A percentile compares a stretch with the other conserved stretches of the same genome.
phyloP scores from a whole-genome alignment of 176 grass and related monocot genomes.

The Paspalum notatum region DNA sequence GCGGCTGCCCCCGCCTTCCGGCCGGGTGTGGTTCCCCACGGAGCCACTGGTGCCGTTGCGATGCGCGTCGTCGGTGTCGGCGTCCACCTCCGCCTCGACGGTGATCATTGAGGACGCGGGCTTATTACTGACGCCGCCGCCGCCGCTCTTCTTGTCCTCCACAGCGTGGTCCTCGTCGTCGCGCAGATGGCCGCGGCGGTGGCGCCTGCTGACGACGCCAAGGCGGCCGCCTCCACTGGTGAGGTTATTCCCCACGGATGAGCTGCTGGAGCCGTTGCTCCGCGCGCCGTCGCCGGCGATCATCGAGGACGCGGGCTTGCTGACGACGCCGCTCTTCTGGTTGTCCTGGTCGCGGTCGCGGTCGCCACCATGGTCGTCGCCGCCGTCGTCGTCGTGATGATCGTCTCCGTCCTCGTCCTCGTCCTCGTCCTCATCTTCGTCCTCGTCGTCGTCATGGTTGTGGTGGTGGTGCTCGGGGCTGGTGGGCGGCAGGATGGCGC shows the following conservation, averaged over 20 bases:
- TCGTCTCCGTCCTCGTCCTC: not conserved
- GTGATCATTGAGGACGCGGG: conserved; percentile 27
- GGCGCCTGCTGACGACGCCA: not conserved
- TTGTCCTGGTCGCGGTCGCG: not conserved
- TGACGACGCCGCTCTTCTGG: not conserved
- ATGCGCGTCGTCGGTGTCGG: not conserved
- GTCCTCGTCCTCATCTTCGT: not conserved
- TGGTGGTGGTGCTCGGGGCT: conserved; percentile 22
- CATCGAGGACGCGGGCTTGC: not conserved
- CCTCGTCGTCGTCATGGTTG: not conserved
- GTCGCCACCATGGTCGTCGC: not conserved
- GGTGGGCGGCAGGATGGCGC: conserved; percentile 55
- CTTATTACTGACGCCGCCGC: not conserved
- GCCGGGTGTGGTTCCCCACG: conserved; percentile 4
- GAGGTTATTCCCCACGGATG: not conserved
- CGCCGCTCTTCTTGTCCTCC: not conserved
- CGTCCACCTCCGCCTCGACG: conserved; percentile 13
- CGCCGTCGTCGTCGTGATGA: not conserved
- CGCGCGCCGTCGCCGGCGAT: not conserved
- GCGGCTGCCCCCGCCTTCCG: not conserved
- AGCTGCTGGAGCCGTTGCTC: not conserved
- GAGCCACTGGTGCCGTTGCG: conserved; percentile 6
- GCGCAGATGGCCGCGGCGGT: conserved; percentile 10
- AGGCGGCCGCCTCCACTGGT: not conserved
- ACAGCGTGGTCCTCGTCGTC: not conserved